phyloP scores from a whole-genome alignment of 208 protist species.

The Strigomonas oncopelti region DNA sequence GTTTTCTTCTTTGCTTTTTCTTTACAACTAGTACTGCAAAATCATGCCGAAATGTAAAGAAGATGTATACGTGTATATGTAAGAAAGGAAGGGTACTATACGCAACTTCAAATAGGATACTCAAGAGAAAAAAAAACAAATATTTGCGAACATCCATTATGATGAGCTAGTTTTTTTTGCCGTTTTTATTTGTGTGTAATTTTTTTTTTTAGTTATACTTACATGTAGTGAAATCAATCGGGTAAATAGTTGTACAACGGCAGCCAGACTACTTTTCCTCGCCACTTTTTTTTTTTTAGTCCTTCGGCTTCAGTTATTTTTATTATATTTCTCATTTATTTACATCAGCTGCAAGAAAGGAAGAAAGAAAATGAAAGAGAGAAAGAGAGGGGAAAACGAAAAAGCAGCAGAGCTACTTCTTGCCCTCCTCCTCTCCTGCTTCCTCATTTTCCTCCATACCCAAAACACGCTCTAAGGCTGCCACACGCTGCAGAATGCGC shows the following conservation, averaged over 20 bases:
- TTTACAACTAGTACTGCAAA: too few species aligned
- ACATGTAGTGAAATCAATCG: too few species aligned
- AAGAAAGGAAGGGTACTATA: too few species aligned
- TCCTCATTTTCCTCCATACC: conserved; percentile 23
- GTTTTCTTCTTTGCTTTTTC: too few species aligned
- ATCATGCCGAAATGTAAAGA: too few species aligned
- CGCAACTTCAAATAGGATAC: too few species aligned
- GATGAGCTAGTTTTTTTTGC: background rate
- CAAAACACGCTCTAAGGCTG: conserved; percentile 55
- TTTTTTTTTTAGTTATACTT: background rate
- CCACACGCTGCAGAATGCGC: conserved; percentile 67
- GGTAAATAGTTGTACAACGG: conserved; percentile 4
- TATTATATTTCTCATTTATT: conserved; percentile 4
- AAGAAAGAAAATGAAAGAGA: conserved; percentile 6
- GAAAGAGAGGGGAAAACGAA: background rate
- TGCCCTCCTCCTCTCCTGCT: background rate
- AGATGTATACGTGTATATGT: too few species aligned
- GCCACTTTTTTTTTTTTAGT: conserved; percentile 1
- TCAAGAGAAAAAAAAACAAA: too few species aligned
- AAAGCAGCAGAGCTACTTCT: background rate
- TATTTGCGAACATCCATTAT: too few species aligned
- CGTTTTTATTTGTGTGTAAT: background rate
- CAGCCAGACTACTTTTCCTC: conserved; percentile 10
- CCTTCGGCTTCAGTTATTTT: background rate
- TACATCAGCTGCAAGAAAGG: background rate